A percentile compares a stretch with the other conserved stretches of the same genome.
Evolutionary conservation across 495 filamentous ascomycete genomes (phyloP).

Genomic region (Penicillium psychrofluorescens): DNA sequence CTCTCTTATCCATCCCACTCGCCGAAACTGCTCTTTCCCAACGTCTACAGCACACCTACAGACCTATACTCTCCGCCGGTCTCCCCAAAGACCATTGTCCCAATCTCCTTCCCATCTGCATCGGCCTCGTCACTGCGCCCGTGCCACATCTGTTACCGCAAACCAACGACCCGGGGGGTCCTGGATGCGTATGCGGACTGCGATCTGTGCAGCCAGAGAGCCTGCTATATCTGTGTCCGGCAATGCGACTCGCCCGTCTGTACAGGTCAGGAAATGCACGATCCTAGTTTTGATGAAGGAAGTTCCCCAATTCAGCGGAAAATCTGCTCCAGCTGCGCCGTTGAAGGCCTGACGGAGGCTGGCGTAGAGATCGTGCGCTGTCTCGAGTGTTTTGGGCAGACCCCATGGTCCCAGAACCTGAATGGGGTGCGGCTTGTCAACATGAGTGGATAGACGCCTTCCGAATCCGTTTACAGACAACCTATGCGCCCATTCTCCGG

Average conservation of each 20-base stretch:
- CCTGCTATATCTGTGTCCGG: conserved; percentile 47
- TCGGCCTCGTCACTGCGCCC: conserved; percentile 30
- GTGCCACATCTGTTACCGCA: conserved; percentile 46
- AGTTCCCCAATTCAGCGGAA: conserved; percentile 12
- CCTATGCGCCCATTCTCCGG: too few relatives aligned
- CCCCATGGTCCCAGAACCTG: conserved; percentile 2
- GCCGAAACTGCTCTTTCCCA: conserved; percentile 15
- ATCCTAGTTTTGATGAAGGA: too few relatives aligned
- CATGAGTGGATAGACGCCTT: background rate
- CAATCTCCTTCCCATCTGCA: conserved; percentile 15
- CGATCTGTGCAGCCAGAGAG: conserved; percentile 37
- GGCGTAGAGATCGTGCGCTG: conserved; percentile 33
- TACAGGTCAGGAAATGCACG: background rate
- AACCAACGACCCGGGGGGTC: conserved; percentile 37
- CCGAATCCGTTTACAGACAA: too few relatives aligned
- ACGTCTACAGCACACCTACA: conserved; percentile 13
- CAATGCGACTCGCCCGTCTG: conserved; percentile 34
- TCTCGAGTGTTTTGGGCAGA: conserved; percentile 26
- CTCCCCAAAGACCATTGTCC: conserved; percentile 28
- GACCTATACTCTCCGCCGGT: conserved; percentile 27
- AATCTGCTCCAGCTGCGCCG: conserved; percentile 36
- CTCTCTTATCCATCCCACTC: conserved; percentile 2
- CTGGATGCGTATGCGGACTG: conserved; percentile 46
- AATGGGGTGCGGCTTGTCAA: conserved; percentile 4
- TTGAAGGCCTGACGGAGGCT: conserved; percentile 33